Evolutionary conservation across 2,329 filamentous ascomycete species (phyloP), one percentile per base, ranked within the genome.

Genomic region (Talaromyces sp.): DNA sequence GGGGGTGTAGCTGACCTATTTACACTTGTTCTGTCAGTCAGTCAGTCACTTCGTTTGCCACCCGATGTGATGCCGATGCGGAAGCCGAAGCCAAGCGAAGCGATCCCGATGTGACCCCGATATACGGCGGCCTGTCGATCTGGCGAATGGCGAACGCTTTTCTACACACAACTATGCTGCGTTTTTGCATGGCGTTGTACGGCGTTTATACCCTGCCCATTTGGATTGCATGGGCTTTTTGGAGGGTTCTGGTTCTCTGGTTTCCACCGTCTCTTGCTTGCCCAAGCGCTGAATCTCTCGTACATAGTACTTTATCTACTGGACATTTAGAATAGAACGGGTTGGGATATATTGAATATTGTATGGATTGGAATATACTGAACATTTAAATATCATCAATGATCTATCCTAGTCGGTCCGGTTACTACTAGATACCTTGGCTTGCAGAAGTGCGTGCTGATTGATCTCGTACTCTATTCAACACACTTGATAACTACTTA

Each of bases 1-100:
- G 78, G 92, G 92, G 64, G 88, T 96, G 75, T 96, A 84, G 70
- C 17, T 14, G 19, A 17, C n/a, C n/a, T n/a, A n/a, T n/a, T n/a
- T n/a, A n/a, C n/a, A 53, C 21, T 59, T 26, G 35, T 55, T 48
- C 51, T 32, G 35, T 53, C 27, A 35, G 32, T 50, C n/a, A n/a
- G n/a, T 50, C 43, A 3, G 2, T 12, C 43, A n/a, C 14, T 38
- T 38, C 6, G 14, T 7, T 38, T 4, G 17, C 35, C 35, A 38
- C 35, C 12, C 32, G 32, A 29, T 29, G 27, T 29, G 32, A 35
- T 35, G 8, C 17, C 27, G 27, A 29, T 29, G 27, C 31, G n/a
- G n/a, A n/a, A n/a, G n/a, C n/a, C n/a, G n/a, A n/a, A n/a, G n/a
- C n/a, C n/a, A n/a, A n/a, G n/a, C n/a, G n/a, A n/a, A n/a, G n/a